Percentiles rank a stretch among this genome's conserved stretches.
phyloP scores from a whole-genome alignment of 257 asterid genomes.

The Eustoma russellianum region DNA sequence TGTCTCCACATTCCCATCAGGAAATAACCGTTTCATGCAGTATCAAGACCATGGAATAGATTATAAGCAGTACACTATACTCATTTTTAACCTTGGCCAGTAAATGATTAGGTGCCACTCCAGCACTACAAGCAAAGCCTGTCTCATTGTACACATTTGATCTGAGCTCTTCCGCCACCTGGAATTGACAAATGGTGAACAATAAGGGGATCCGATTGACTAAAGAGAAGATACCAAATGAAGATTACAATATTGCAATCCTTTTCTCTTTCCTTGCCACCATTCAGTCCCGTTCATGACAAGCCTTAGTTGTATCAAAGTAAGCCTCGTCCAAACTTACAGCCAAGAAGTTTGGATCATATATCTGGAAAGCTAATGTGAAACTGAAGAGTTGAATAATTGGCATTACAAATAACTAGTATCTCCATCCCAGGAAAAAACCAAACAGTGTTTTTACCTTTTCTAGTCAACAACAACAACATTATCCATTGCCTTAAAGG shows the following conservation, averaged over 20 bases:
- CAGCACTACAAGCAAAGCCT: slow-evolving; percentile 96
- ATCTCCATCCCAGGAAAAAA: no score
- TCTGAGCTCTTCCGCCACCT: slow-evolving; percentile 92
- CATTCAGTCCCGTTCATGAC: slow-evolving; percentile 57
- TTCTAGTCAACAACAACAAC: no score
- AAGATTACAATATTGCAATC: no score
- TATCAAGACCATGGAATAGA: background rate
- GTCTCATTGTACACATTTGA: slow-evolving; percentile 59
- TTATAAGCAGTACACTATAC: background rate
- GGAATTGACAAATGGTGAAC: no score
- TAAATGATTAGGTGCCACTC: slow-evolving; percentile 84
- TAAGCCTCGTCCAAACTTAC: slow-evolving; percentile 97
- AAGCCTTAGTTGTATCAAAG: slow-evolving; percentile 71
- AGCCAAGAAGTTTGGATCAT: slow-evolving; percentile 74
- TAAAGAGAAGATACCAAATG: no score
- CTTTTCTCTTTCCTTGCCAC: slow-evolving; percentile 50
- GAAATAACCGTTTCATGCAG: background rate
- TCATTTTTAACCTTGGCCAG: slow-evolving; percentile 70
- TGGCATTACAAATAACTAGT: no score
- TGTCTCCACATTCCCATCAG: no score
- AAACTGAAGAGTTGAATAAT: slow-evolving; percentile 14
- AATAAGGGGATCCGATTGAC: no score
- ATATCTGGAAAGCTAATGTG: slow-evolving; percentile 61
- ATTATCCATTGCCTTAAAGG: no score
- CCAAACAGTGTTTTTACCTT: no score